Evolutionary conservation across 1,139 yeast genomes (phyloP).

Genomic region (Hyphopichia buzzinii): DNA sequence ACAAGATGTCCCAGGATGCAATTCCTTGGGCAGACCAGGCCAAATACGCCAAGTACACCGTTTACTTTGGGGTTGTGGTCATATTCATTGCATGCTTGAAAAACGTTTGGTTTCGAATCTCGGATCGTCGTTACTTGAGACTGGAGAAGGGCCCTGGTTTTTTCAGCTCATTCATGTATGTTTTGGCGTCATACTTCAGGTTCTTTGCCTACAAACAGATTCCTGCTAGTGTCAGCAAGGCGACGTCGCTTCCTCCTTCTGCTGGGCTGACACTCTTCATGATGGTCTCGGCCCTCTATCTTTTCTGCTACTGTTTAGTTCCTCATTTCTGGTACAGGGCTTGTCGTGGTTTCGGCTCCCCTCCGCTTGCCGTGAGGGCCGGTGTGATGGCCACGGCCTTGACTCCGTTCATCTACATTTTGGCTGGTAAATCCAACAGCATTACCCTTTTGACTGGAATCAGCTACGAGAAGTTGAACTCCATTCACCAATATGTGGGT

Average conservation of each 20-base stretch:
- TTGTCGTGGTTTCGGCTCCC: slow-evolving; percentile 59
- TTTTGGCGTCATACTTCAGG: slow-evolving; percentile 40
- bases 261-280: slow-evolving; percentile 46
- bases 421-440: slow-evolving; percentile 54
- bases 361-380: slow-evolving; percentile 60
- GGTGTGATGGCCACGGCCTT: slow-evolving; percentile 55
- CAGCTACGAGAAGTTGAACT: slow-evolving; percentile 54
- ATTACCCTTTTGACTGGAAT: slow-evolving; percentile 53
- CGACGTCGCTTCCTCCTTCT: slow-evolving; percentile 52
- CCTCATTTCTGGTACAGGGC: slow-evolving; percentile 59
- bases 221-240: slow-evolving; percentile 32
- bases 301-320: slow-evolving; percentile 41
- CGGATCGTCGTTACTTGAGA: slow-evolving; percentile 31
- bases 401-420: slow-evolving; percentile 49
- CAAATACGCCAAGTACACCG: slow-evolving; percentile 43
- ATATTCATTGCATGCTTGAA: slow-evolving; percentile 40
- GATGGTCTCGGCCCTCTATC: slow-evolving; percentile 39
- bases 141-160: slow-evolving; percentile 7
- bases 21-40: slow-evolving; percentile 40
- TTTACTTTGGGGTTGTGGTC: slow-evolving; percentile 42
- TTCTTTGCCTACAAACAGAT: slow-evolving; percentile 49
- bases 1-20: slow-evolving; percentile 32
- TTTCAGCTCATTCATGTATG: slow-evolving; percentile 22
- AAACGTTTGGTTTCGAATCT: slow-evolving; percentile 31
- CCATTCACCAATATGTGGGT: slow-evolving; percentile 51